Base-by-base conservation (phyloP, 1,284 basidiomycete genomes). In the Coniferiporia sulphurascens region DNA sequence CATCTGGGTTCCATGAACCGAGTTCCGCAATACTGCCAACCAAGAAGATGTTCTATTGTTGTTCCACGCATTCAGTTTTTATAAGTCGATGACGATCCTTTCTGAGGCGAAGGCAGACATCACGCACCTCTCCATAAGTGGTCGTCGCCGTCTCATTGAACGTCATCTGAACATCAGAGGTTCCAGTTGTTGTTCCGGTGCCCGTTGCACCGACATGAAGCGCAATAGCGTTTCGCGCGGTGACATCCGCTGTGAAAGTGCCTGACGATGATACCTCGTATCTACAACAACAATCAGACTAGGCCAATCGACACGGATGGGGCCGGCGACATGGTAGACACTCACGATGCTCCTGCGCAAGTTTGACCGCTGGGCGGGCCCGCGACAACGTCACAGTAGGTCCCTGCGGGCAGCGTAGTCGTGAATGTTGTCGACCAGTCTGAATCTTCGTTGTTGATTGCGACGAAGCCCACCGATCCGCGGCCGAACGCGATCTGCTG, bases 361-460 rank as follows among this genome's bases (percentile, higher is more conserved):
- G 64, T 62, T 1, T 77, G 78, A 4, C 48, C 53, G 0, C 67
- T 69, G 1, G 68, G 71, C 38, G 64, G 68, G 9, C 84, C 85
- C 55, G 74, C 77, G 45, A 85, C 73, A 32, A 87, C 82, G 67
- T 89, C 82, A 68, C 86, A 88, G 66, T 87, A 88, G 1, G 71
- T 72, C 1, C 83, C 84, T 38, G 71, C 77, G 0, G 84, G 76
- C 3, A 88, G 70, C 0, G 78, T 78, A 0, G 84, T 87, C 43
- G 70, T 68, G 66, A 87, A 86, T 0, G 78, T 80, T 1, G 74
- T 54, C 3, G 64, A 77, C 86, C 86, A 89, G 0, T 71, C 63
- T 1, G 74, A 73, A 62, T 83, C 80, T 0, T 69, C 77, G 62
- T 86, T 86, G 68, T 88, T 87, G 66, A 87, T 87, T 0, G 78